Base-by-base conservation (phyloP, 805 yeast genomes). In the Suhomyces tanzawaensis region DNA sequence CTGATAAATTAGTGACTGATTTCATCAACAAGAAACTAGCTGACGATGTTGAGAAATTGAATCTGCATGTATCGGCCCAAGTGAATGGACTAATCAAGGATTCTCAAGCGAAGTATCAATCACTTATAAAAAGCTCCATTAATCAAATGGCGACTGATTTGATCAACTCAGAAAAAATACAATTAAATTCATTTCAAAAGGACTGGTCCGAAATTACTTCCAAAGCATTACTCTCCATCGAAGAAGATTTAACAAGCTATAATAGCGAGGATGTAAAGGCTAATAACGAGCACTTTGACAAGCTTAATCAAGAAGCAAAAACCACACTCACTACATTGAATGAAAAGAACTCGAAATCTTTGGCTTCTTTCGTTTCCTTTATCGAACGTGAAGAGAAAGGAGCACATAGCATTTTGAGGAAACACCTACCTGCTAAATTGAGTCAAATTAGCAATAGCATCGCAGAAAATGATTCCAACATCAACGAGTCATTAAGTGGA, bases 381-480 rank as follows among this genome's bases (percentile, higher is more conserved):
- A 27, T 27, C 13, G 30, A 27, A 4, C 9, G 14, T 13, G 30
- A 27, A 14, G 19, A 27, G 14, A 16, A 24, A n/a, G 5, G 6
- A 5, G 6, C n/a, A 24, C 14, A 13, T 7, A 5, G 9, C 8
- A 11, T 11, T 11, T 21, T 21, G 24, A 21, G 24, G 24, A 21
- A 21, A 21, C 7, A 21, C 24, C 24, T 21, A 21, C 7, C 24
- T 21, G 24, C 7, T 7, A 7, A 9, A 21, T 22, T 31, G 27
- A 21, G 5, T 22, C n/a, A 12, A 18, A 19, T 31, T 9, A 16
- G 19, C 14, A 22, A 7, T 3, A 17, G 12, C 4, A 17, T 31
- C n/a, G 18, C 25, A 5, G 15, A 31, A 7, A 41, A 41, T 22
- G 44, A 37, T 23, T 25, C 40, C 13, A 38, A 34, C 8, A 36